These are phyloP conservation scores for Gossypium turneri DNA, from an alignment of 345 rosid genomes.

Conservation along the genomic window DNA sequence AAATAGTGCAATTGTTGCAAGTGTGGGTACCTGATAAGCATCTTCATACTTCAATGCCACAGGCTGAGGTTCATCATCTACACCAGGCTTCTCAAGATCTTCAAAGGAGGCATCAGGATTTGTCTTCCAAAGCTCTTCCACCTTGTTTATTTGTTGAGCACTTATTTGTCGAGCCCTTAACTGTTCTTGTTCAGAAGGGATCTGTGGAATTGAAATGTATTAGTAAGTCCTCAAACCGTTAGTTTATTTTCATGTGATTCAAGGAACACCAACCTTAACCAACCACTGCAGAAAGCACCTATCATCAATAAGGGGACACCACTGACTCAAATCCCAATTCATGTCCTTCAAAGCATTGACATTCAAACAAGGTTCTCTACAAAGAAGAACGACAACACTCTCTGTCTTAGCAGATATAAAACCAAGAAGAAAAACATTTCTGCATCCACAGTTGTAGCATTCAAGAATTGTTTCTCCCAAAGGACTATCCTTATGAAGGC, in stretches of 20 bases:
- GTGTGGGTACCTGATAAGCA: conserved; percentile 80
- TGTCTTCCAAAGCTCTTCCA: conserved; percentile 98
- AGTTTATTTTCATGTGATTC: neutral
- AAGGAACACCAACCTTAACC: conserved; percentile 66
- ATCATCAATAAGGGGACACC: conserved; percentile 99
- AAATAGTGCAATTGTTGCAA: conserved; percentile 13
- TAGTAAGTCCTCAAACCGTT: conserved; percentile 17
- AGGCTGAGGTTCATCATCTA: conserved; percentile 98
- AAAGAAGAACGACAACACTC: conserved; percentile 97
- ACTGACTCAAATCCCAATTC: conserved; percentile 99
- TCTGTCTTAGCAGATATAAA: conserved; percentile 98
- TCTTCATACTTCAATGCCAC: conserved; percentile 95
- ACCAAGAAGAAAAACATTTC: conserved; percentile 97
- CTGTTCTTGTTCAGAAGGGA: conserved; percentile 99
- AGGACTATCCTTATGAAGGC: conserved; percentile 99
- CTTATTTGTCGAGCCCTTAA: conserved; percentile 97
- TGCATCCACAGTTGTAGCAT: conserved; percentile 98
- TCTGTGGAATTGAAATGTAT: conserved; percentile 40
- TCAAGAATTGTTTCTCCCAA: conserved; percentile 98
- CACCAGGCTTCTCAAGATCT: conserved; percentile 99
- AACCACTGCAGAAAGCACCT: conserved; percentile 99
- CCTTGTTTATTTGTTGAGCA: conserved; percentile 98
- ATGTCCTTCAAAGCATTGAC: conserved; percentile 99
- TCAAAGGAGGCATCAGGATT: conserved; percentile 97
- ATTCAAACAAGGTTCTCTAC: conserved; percentile 97